A percentile compares a stretch with the other conserved stretches of the same genome.
phyloP scores from a whole-genome alignment of 2,329 filamentous ascomycete species.

The Karstenula rhodostoma region DNA sequence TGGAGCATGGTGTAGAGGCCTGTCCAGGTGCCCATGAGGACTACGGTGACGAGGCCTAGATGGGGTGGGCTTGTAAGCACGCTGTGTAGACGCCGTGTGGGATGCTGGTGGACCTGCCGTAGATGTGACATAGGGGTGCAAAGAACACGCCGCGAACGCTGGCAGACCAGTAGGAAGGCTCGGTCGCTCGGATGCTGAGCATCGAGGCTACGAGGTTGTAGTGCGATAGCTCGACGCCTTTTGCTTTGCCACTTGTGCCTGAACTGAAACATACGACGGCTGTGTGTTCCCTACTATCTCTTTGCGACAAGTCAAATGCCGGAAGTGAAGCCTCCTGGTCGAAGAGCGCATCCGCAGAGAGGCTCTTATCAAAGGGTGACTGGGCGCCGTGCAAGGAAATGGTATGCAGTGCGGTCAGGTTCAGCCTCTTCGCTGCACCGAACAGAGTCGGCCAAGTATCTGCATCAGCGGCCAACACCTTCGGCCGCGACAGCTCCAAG shows the following conservation, averaged over 20 bases:
- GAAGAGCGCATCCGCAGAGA: slow-evolving; percentile 15
- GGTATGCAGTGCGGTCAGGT: slow-evolving; percentile 4
- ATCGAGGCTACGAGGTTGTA: slow-evolving; percentile 29
- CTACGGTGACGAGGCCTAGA: slow-evolving; percentile 23
- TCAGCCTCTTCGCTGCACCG: slow-evolving; percentile 11
- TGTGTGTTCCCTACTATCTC: slow-evolving; percentile 26
- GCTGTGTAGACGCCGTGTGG: neutral
- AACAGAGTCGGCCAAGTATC: slow-evolving; percentile 21
- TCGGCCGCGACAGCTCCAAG: slow-evolving; percentile 24
- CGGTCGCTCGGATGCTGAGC: slow-evolving; percentile 22
- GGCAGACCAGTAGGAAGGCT: slow-evolving; percentile 23
- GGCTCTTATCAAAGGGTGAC: slow-evolving; percentile 15
- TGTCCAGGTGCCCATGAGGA: slow-evolving; percentile 24
- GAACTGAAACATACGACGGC: slow-evolving; percentile 33
- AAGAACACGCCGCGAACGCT: slow-evolving; percentile 29
- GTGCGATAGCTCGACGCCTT: slow-evolving; percentile 32
- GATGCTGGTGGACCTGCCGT: slow-evolving; percentile 17
- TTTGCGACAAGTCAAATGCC: slow-evolving; percentile 26
- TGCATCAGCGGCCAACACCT: slow-evolving; percentile 21
- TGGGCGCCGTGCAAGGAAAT: slow-evolving; percentile 19
- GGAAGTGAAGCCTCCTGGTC: slow-evolving; percentile 15
- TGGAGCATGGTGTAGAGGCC: slow-evolving; percentile 27
- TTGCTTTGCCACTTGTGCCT: slow-evolving; percentile 34
- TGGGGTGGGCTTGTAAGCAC: neutral
- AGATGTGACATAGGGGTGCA: slow-evolving; percentile 31